phyloP scores from a whole-genome alignment of 1,284 basidiomycete species.

The Sphagnurus paluster region DNA sequence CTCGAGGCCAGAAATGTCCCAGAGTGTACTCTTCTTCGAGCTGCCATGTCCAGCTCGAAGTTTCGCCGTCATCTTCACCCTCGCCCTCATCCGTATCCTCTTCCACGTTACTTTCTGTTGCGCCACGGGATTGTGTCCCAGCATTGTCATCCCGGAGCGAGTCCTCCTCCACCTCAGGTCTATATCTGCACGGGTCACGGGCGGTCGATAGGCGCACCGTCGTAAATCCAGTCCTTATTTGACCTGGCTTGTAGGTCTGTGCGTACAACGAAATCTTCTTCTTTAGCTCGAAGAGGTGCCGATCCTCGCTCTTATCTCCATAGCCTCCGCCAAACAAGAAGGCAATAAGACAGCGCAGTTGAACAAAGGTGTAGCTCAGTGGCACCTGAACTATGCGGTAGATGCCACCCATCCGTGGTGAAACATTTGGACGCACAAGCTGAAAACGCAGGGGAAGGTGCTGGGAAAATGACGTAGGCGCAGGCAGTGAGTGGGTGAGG shows the following conservation, averaged over 20 bases:
- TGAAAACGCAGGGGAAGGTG: slow-evolving; percentile 71
- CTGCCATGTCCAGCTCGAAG: slow-evolving; percentile 55
- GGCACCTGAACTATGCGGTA: slow-evolving; percentile 70
- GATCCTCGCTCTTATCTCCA: slow-evolving; percentile 25
- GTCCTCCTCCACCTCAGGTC: slow-evolving; percentile 30
- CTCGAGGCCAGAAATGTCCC: slow-evolving; percentile 54
- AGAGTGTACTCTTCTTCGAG: slow-evolving; percentile 65
- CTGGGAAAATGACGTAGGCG: slow-evolving; percentile 45
- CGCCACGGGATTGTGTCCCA: slow-evolving; percentile 20
- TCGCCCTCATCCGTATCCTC: slow-evolving; percentile 28
- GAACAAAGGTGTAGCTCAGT: slow-evolving; percentile 65
- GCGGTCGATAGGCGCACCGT: slow-evolving; percentile 55
- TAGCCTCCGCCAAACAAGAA: slow-evolving; percentile 55
- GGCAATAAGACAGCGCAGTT: slow-evolving; percentile 59
- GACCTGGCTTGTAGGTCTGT: slow-evolving; percentile 42
- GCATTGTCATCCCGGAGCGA: slow-evolving; percentile 23
- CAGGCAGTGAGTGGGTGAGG: slow-evolving; percentile 40
- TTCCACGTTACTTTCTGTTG: slow-evolving; percentile 19
- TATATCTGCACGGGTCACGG: slow-evolving; percentile 55
- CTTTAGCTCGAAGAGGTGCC: slow-evolving; percentile 63
- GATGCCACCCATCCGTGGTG: slow-evolving; percentile 43
- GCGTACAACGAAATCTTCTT: slow-evolving; percentile 42
- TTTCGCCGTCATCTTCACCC: slow-evolving; percentile 22
- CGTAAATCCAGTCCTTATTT: slow-evolving; percentile 51
- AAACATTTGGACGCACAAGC: slow-evolving; percentile 40